Conservation (phyloP, 1,139 yeast genomes). For the Pneumocystis murina region DNA sequence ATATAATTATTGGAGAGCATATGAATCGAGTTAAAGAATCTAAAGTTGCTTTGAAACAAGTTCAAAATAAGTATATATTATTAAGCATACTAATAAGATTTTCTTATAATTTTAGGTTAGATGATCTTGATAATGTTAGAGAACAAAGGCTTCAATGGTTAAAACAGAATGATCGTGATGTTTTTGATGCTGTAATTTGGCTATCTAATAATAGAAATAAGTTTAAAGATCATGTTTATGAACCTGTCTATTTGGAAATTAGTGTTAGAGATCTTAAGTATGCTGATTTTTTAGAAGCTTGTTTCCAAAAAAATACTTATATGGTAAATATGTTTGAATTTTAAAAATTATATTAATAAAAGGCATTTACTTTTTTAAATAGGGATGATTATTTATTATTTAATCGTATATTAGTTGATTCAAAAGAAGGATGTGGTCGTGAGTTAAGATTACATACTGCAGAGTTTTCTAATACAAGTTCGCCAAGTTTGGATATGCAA, state of each 20-base stretch:
- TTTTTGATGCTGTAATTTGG: conserved; percentile 28
- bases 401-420: conserved; percentile 29
- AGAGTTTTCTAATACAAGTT: conserved; percentile 25
- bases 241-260: conserved; percentile 65
- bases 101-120: conserved; percentile 8
- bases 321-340: conserved; percentile 16
- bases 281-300: conserved; percentile 44
- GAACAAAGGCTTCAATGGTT: conserved; percentile 19
- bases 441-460: conserved; percentile 33
- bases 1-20: background rate
- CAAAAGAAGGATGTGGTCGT: conserved; percentile 14
- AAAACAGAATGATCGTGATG: conserved; percentile 19
- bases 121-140: conserved; percentile 16
- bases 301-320: conserved; percentile 40
- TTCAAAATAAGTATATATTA: background rate
- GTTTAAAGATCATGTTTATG: conserved; percentile 36
- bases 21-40: background rate
- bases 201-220: conserved; percentile 26
- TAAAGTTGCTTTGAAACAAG: background rate
- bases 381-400: conserved; percentile 33
- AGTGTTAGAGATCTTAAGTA: conserved; percentile 35
- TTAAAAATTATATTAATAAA: background rate
- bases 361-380: conserved; percentile 37
- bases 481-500: conserved; percentile 14
- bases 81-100: conserved; percentile 2